These are phyloP conservation scores for Phytophthora pistaciae DNA, from an alignment of 352 stramenopile genomes.

Conservation along the genomic window DNA sequence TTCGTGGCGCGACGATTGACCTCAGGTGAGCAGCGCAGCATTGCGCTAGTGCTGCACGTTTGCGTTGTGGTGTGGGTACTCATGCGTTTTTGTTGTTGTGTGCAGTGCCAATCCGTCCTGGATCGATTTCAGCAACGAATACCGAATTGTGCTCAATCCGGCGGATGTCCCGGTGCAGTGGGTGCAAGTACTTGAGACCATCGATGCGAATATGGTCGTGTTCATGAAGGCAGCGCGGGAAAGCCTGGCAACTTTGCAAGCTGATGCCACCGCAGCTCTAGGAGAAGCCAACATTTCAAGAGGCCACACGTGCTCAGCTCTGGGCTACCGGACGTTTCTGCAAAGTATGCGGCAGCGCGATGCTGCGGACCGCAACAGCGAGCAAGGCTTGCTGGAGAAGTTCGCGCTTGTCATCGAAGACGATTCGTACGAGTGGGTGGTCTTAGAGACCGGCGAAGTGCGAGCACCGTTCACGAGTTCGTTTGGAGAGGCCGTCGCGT, in stretches of 20 bases:
- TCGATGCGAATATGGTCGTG: constrained; percentile 57
- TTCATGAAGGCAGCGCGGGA: constrained; percentile 52
- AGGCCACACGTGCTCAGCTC: constrained; percentile 60
- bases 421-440: constrained; percentile 37
- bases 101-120: constrained; percentile 51
- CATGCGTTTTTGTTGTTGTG: constrained; percentile 10
- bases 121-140: constrained; percentile 71
- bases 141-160: constrained; percentile 60
- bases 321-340: constrained; percentile 63
- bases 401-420: constrained; percentile 61
- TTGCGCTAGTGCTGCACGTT: background rate
- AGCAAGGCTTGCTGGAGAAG: constrained; percentile 47
- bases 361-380: background rate
- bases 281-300: constrained; percentile 42
- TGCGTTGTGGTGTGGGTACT: background rate
- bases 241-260: constrained; percentile 44
- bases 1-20: constrained; percentile 45
- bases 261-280: constrained; percentile 44
- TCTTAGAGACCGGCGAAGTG: constrained; percentile 55
- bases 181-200: constrained; percentile 64
- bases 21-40: constrained; percentile 40
- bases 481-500: constrained; percentile 33
- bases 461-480: constrained; percentile 44
- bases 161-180: constrained; percentile 73
- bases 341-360: constrained; percentile 41